A percentile compares a stretch with the other conserved stretches of the same genome.
phyloP scores from a whole-genome alignment of 2,329 filamentous ascomycete genomes.

The Penicillium nordicum region DNA sequence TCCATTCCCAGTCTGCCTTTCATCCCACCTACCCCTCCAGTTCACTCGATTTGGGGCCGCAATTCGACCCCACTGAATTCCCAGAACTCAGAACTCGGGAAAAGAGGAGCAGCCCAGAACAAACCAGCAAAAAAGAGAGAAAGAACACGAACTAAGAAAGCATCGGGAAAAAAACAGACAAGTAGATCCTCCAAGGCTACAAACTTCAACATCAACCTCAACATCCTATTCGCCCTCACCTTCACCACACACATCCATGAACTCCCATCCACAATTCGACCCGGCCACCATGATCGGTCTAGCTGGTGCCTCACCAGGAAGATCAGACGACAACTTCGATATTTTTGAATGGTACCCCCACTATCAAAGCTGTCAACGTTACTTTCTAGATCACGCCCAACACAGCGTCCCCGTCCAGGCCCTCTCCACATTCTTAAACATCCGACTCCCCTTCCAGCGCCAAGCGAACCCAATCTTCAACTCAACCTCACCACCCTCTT shows the following conservation, averaged over 20 bases:
- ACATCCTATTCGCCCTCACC: constrained; percentile 12
- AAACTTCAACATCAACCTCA: constrained; percentile 19
- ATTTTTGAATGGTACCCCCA: constrained; percentile 91
- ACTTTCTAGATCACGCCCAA: constrained; percentile 89
- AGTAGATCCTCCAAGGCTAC: constrained; percentile 10
- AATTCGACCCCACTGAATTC: constrained; percentile 7
- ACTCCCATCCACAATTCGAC: constrained; percentile 34
- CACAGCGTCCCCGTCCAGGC: constrained; percentile 79
- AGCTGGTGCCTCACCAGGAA: constrained; percentile 34
- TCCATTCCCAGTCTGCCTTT: constrained; percentile 1
- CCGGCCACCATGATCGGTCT: constrained; percentile 39
- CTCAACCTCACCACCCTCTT: constrained; percentile 33
- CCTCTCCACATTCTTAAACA: constrained; percentile 86
- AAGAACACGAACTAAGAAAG: constrained; percentile 5
- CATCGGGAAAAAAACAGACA: not conserved
- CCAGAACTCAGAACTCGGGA: constrained; percentile 3
- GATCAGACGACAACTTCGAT: constrained; percentile 49
- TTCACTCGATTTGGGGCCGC: constrained; percentile 1
- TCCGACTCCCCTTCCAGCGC: constrained; percentile 81
- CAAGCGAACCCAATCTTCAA: constrained; percentile 48
- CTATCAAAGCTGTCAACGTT: constrained; percentile 83
- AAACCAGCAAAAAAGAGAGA: not conserved
- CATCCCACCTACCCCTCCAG: constrained; percentile 7
- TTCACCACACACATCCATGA: constrained; percentile 23
- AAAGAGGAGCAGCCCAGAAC: constrained; percentile 3